phyloP scores from a whole-genome alignment of 2,329 filamentous ascomycete genomes.

The Paradendryphiella salina region DNA sequence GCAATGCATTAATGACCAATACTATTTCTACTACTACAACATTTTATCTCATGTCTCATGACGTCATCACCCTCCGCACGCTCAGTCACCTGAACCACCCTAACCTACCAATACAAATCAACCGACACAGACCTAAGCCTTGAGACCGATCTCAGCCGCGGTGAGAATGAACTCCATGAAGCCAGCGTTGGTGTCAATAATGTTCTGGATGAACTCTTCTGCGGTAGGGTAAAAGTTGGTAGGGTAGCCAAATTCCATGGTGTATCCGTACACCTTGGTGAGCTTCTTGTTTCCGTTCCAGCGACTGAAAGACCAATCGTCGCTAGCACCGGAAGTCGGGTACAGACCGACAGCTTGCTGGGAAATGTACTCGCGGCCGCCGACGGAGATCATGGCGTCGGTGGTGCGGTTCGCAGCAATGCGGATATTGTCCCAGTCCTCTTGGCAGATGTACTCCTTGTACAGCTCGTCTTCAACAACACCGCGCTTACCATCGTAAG shows the following conservation, averaged over 20 bases:
- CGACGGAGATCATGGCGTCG: conserved; percentile 43
- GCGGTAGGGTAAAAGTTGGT: conserved; percentile 49
- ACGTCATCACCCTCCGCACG: not conserved
- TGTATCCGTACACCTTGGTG: conserved; percentile 49
- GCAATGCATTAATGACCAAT: not conserved
- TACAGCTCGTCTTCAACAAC: conserved; percentile 57
- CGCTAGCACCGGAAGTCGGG: conserved; percentile 44
- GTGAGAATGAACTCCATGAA: conserved; percentile 50
- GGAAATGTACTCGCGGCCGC: conserved; percentile 38
- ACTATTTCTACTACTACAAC: conserved; percentile 1
- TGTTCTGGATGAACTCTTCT: conserved; percentile 48
- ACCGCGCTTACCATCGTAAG: conserved; percentile 58
- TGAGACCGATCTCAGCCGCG: conserved; percentile 41
- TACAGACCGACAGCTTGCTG: conserved; percentile 46
- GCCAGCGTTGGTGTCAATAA: conserved; percentile 49
- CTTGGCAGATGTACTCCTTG: conserved; percentile 45
- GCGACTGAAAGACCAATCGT: conserved; percentile 46
- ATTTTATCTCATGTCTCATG: conserved; percentile 3
- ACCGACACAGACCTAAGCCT: conserved; percentile 8
- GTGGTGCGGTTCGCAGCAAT: conserved; percentile 40
- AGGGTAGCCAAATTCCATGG: conserved; percentile 48
- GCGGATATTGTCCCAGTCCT: conserved; percentile 42
- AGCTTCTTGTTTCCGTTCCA: conserved; percentile 43
- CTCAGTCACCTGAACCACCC: not conserved
- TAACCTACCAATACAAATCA: not conserved